These are phyloP conservation scores for Pisolithus orientalis DNA, from an alignment of 768 basidiomycete species.

Conservation along the genomic window DNA sequence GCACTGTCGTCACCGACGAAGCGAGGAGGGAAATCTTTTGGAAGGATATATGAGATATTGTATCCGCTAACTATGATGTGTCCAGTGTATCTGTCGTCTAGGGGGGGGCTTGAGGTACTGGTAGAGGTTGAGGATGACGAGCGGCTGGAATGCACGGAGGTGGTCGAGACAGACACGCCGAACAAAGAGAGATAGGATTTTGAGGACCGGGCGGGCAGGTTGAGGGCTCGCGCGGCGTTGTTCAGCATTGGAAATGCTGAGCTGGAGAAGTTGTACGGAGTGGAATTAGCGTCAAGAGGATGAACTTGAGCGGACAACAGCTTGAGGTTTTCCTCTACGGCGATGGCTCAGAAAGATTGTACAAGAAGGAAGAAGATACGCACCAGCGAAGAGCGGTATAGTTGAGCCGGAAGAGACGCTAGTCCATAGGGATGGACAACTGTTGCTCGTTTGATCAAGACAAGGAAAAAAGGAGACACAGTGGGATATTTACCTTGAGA, in stretches of 20 bases:
- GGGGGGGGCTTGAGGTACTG: conserved; percentile 30
- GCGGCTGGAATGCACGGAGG: conserved; percentile 27
- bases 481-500: conserved; percentile 50
- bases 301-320: conserved; percentile 69
- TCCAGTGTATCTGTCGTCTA: conserved; percentile 67
- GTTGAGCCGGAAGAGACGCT: conserved; percentile 59
- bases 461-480: background rate
- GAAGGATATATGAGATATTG: conserved; percentile 69
- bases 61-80: conserved; percentile 74
- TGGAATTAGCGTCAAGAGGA: conserved; percentile 63
- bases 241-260: conserved; percentile 55
- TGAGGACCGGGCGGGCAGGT: conserved; percentile 52
- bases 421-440: conserved; percentile 67
- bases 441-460: conserved; percentile 17
- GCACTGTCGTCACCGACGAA: conserved; percentile 19
- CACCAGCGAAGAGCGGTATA: conserved; percentile 69
- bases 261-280: conserved; percentile 72
- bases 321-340: conserved; percentile 72
- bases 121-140: conserved; percentile 30
- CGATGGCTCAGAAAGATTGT: background rate
- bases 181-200: conserved; percentile 59
- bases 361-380: conserved; percentile 6
- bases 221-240: conserved; percentile 63
- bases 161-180: conserved; percentile 32
- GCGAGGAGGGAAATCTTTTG: conserved; percentile 51